Base-by-base conservation (phyloP, 805 yeast species). In the Brettanomyces custersianus region DNA sequence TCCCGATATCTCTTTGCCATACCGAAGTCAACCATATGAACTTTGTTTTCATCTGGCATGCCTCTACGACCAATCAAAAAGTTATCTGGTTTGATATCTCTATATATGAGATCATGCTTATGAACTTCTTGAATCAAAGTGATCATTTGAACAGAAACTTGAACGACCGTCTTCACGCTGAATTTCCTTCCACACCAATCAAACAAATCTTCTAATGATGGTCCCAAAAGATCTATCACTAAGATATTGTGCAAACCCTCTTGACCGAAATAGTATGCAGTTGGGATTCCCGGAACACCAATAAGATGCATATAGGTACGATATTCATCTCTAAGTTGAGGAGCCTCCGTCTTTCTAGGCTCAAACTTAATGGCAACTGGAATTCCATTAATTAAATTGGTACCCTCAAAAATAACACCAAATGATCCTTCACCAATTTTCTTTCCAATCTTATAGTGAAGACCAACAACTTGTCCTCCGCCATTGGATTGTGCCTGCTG, bases 1-100 rank as follows among this genome's bases (percentile, higher is more conserved):
- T 92, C 98, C 55, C 97, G 77, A 62, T 88, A 92, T 54, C 85
- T 94, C 61, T 92, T 92, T 21, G 97, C 97, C 97, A 92, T 92
- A 44, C 98, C 98, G 57, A 92, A 92, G 62, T 92, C 98, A 37
- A 92, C 94, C 43, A 92, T 69, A 61, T 85, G 87, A 35, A 92
- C 84, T 39, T 72, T 70, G 55, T 88, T 87, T 39, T 88, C 94
- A 49, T 84, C 83, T 12, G 83, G 76, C 29, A 86, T 71, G 30
- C 80, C 82, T 10, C 92, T 94, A 52, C 87, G 76, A 13, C 97
- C 97, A 51, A 92, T 85, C 45, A 92, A 68, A 49, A 92, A 92
- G 64, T 92, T 92, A 59, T 92, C 98, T 1, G 98, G 98, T 60
- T 92, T 92, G 59, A 92, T 92, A 61, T 92, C 98, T 53, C 98